Evolutionary conservation across 805 yeast species (phyloP), one percentile per base, ranked within the genome.

Genomic region (Saccharomycopsis microspora): DNA sequence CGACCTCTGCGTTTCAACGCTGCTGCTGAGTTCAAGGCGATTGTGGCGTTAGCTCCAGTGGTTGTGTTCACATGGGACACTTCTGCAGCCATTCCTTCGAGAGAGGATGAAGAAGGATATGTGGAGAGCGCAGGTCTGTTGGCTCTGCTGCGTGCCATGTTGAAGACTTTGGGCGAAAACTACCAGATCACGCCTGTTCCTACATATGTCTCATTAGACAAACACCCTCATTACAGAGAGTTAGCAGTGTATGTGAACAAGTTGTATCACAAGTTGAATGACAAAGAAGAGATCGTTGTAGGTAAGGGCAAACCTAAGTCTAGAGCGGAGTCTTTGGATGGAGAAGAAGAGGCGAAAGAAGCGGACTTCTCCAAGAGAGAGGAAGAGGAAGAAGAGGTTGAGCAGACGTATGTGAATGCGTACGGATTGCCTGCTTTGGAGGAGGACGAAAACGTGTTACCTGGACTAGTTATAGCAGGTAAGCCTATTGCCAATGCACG

Each of bases 111-210:
- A 7, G 33, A 6, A n/a, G 37, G 37, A 1, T 32, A 42, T 5
- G 6, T n/a, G 3, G 36, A 29, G 29, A 33, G 37, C 32, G 9
- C n/a, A 8, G 29, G 39, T 11, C 31, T 19, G 5, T 31, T 36
- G 7, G 32, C 29, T 3, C 11, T 8, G 10, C 46, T 49, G 6
- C 34, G 37, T 11, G 45, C 46, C 33, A 40, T 50, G 39, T 39
- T 50, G 28, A 51, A 48, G 38, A 48, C 47, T 29, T 41, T 51
- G 41, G 42, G 49, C 10, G 37, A 49, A 33, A 42, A 51, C 36
- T 51, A 48, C 34, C 54, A 51, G 45, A 51, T 51, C 42, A 51
- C 54, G 5, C 54, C 54, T 3, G 54, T 47, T 28, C 54, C 54
- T 29, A 43, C 54, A 5, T 51, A 42, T 40, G 54, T 51, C 19